A percentile compares a stretch with the other conserved stretches of the same genome.
Conservation (phyloP, 306 rosid genomes). For the Hippophae rhamnoides region DNA sequence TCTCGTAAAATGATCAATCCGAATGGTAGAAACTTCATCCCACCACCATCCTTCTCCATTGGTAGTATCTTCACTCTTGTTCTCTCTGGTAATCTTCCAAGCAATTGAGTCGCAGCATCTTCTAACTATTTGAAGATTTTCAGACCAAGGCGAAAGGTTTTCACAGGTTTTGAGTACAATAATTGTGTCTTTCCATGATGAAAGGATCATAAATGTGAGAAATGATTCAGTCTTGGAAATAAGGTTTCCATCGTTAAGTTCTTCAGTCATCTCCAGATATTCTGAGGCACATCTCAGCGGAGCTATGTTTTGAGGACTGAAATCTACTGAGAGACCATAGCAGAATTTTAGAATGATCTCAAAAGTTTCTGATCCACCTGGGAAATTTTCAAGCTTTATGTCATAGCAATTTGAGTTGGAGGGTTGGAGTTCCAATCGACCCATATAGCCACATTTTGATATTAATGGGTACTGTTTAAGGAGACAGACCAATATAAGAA, state of each 20-base stretch:
- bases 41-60: slow-evolving; percentile 65
- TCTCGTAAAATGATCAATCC: slow-evolving; percentile 62
- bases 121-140: slow-evolving; percentile 83
- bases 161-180: slow-evolving; percentile 69
- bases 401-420: slow-evolving; percentile 37
- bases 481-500: slow-evolving; percentile 14
- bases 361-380: slow-evolving; percentile 72
- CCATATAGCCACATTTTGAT: slow-evolving; percentile 82
- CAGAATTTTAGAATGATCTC: slow-evolving; percentile 71
- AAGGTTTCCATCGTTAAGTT: slow-evolving; percentile 74
- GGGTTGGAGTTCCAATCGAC: slow-evolving; percentile 44
- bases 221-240: slow-evolving; percentile 76
- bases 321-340: slow-evolving; percentile 73
- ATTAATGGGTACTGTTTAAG: slow-evolving; percentile 69
- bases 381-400: slow-evolving; percentile 72
- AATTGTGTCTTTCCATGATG: slow-evolving; percentile 83
- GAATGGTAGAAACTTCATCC: slow-evolving; percentile 36
- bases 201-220: slow-evolving; percentile 81
- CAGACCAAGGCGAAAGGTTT: slow-evolving; percentile 84
- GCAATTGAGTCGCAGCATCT: slow-evolving; percentile 93
- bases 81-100: slow-evolving; percentile 68
- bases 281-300: slow-evolving; percentile 85
- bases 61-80: slow-evolving; percentile 21
- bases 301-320: slow-evolving; percentile 60
- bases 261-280: slow-evolving; percentile 88